Evolutionary conservation across 495 filamentous ascomycete genomes (phyloP).

Genomic region (Penicillium mononematosum): DNA sequence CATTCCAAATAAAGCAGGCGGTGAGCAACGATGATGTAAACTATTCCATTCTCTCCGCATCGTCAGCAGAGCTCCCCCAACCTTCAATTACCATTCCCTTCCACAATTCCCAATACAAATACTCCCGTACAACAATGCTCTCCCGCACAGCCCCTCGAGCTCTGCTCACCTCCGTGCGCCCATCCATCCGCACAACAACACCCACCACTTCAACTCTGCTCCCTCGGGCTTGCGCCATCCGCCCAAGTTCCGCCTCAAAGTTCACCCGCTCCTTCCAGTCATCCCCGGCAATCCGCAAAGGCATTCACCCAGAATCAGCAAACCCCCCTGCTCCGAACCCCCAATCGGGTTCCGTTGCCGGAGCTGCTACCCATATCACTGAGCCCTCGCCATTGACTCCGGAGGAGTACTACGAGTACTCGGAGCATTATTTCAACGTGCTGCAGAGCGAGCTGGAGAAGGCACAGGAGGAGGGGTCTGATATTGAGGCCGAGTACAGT

Average conservation of each 20-base stretch:
- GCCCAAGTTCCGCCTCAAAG: slow-evolving; percentile 19
- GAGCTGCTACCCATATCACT: slow-evolving; percentile 35
- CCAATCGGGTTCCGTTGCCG: slow-evolving; percentile 34
- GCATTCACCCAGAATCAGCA: slow-evolving; percentile 42
- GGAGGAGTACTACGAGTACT: slow-evolving; percentile 47
- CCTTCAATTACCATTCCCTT: neutral
- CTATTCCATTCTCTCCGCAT: slow-evolving; percentile 8
- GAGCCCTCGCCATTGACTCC: slow-evolving; percentile 43
- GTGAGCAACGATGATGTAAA: slow-evolving; percentile 16
- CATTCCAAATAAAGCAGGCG: slow-evolving; percentile 1
- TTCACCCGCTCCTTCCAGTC: slow-evolving; percentile 31
- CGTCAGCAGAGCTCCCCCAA: slow-evolving; percentile 1
- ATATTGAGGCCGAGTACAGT: slow-evolving; percentile 59
- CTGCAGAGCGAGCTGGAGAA: slow-evolving; percentile 48
- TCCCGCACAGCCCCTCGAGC: slow-evolving; percentile 34
- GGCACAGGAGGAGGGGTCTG: slow-evolving; percentile 44
- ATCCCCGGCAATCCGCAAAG: slow-evolving; percentile 35
- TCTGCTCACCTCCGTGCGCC: slow-evolving; percentile 24
- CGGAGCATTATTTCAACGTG: slow-evolving; percentile 51
- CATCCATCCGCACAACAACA: slow-evolving; percentile 24
- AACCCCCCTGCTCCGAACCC: slow-evolving; percentile 42
- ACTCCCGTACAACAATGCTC: slow-evolving; percentile 28
- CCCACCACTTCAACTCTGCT: slow-evolving; percentile 4
- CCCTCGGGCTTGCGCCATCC: slow-evolving; percentile 12
- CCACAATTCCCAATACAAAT: neutral